Conservation (phyloP, 2,329 filamentous ascomycete genomes). For the Didymella pomorum region DNA sequence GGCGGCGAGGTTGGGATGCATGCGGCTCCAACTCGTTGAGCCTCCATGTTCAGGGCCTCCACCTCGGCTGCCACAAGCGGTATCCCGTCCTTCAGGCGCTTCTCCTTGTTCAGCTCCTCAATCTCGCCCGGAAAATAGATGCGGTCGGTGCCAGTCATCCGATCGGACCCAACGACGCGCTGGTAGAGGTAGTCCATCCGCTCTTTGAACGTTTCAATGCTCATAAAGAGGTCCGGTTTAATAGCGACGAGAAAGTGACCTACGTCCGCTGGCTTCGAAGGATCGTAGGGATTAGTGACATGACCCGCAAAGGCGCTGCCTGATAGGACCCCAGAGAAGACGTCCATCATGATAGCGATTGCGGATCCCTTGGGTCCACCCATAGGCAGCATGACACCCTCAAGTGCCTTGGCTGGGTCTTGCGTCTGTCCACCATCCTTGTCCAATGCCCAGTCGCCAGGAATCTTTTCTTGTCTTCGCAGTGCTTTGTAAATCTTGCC, state of each 20-base stretch:
- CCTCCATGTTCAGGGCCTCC: constrained; percentile 60
- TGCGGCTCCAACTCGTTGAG: constrained; percentile 53
- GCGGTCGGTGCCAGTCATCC: constrained; percentile 61
- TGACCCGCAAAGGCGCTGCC: constrained; percentile 80
- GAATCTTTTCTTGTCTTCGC: constrained; percentile 73
- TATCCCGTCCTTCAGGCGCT: constrained; percentile 56
- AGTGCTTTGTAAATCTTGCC: constrained; percentile 77
- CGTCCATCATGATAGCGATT: constrained; percentile 85
- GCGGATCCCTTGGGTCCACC: constrained; percentile 83
- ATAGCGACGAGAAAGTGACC: constrained; percentile 73
- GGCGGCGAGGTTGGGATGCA: constrained; percentile 19
- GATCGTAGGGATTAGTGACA: constrained; percentile 79
- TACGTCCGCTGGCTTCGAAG: constrained; percentile 72
- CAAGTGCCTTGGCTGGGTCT: constrained; percentile 74
- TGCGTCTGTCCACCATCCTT: constrained; percentile 72
- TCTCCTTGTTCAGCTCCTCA: constrained; percentile 29
- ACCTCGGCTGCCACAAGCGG: constrained; percentile 60
- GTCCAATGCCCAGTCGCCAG: constrained; percentile 77
- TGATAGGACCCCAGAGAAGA: constrained; percentile 81
- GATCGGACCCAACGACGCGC: constrained; percentile 62
- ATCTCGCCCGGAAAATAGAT: constrained; percentile 63
- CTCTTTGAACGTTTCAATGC: constrained; percentile 71
- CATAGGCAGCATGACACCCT: constrained; percentile 81
- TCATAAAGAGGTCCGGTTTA: constrained; percentile 78
- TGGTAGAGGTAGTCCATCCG: constrained; percentile 68